These are phyloP conservation scores for Catunica adiposa DNA, from an alignment of 2,329 filamentous ascomycete genomes.

Conservation along the genomic window DNA sequence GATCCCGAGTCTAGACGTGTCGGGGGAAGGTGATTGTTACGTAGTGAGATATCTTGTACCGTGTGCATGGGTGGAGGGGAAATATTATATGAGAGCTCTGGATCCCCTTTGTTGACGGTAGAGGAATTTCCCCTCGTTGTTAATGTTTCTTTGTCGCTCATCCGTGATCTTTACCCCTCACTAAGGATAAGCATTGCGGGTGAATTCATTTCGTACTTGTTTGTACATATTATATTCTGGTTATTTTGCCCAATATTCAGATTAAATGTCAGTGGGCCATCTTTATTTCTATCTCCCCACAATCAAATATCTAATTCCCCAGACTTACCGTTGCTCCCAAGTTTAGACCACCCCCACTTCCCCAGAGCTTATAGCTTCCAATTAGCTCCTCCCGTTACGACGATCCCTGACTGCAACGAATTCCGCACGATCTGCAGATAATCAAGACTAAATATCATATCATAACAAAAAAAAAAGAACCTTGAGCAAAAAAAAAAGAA, in stretches of 20 bases:
- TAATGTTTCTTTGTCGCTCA: background rate
- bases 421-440: background rate
- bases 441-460: background rate
- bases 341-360: background rate
- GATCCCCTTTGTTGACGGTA: background rate
- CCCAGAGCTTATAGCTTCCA: background rate
- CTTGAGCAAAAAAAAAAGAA: no score
- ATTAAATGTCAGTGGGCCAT: background rate
- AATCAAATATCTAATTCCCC: background rate
- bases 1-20: no score
- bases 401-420: background rate
- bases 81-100: background rate
- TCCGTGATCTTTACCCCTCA: background rate
- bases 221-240: background rate
- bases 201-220: no score
- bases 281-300: background rate
- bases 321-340: background rate
- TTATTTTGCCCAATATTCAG: background rate
- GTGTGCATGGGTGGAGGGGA: background rate
- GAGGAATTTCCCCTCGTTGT: background rate
- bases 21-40: background rate
- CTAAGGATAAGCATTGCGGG: background rate
- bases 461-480: background rate
- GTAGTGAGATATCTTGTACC: background rate
- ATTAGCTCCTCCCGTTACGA: background rate